phyloP scores from a whole-genome alignment of 495 filamentous ascomycete genomes.

The Penicillium tannophilum region DNA sequence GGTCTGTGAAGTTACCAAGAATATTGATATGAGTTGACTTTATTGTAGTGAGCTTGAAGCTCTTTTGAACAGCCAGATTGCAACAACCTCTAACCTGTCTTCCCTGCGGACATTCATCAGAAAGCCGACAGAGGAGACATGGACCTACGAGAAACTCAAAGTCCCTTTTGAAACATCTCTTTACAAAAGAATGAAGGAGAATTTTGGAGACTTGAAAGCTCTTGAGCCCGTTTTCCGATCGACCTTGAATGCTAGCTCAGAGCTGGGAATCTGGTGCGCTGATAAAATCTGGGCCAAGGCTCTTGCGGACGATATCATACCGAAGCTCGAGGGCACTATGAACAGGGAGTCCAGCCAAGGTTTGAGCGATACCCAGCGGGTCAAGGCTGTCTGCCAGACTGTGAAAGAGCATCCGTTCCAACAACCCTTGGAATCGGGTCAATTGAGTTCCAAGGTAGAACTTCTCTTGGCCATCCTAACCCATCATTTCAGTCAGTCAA shows the following conservation, averaged over 20 bases:
- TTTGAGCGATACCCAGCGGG: slow-evolving; percentile 44
- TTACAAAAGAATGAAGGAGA: slow-evolving; percentile 53
- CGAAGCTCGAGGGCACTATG: slow-evolving; percentile 62
- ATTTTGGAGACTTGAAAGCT: slow-evolving; percentile 57
- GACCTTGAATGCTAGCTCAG: slow-evolving; percentile 57
- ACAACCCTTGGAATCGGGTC: slow-evolving; percentile 38
- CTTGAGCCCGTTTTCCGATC: slow-evolving; percentile 63
- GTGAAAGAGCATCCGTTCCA: slow-evolving; percentile 54
- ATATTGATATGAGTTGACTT: background rate
- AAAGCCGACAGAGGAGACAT: slow-evolving; percentile 61
- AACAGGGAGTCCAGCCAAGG: slow-evolving; percentile 41
- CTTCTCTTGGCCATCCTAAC: slow-evolving; percentile 59
- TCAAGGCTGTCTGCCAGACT: slow-evolving; percentile 62
- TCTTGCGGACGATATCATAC: slow-evolving; percentile 64
- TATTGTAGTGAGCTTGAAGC: slow-evolving; percentile 66
- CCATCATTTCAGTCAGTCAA: slow-evolving; percentile 56
- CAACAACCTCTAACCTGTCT: slow-evolving; percentile 70
- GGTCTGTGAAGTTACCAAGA: slow-evolving; percentile 34
- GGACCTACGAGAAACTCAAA: slow-evolving; percentile 56
- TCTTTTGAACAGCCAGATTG: slow-evolving; percentile 78
- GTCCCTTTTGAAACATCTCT: slow-evolving; percentile 65
- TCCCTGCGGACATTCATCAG: slow-evolving; percentile 60
- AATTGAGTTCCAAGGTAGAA: slow-evolving; percentile 74
- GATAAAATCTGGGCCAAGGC: slow-evolving; percentile 77
- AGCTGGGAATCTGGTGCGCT: slow-evolving; percentile 85